Evolutionary conservation across 2,329 filamentous ascomycete genomes (phyloP), one percentile per base, ranked within the genome.

Genomic region (Arthrobotrys iridis): DNA sequence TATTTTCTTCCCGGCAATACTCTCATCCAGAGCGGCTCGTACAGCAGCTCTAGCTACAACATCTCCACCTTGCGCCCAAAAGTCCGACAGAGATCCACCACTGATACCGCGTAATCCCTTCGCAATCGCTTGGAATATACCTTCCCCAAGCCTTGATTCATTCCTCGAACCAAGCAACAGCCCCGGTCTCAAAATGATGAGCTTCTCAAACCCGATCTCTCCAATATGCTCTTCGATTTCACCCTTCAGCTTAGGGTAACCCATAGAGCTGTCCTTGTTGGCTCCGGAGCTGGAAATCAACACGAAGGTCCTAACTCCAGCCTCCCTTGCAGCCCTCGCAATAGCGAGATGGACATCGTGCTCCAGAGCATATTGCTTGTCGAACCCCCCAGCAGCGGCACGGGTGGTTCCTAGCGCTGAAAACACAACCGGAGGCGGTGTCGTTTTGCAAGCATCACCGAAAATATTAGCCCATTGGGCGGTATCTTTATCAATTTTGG

Each of bases 331-430:
- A 0, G 90, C 89, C 75, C 87, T 86, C 2, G 92, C 93, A 22
- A 96, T 85, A 77, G 90, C 89, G 55, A 96, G 82, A 82, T 96
- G 96, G 46, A 97, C 85, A 80, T 95, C 93, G 81, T 93, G 88
- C 83, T 97, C 94, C 77, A 97, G 91, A 80, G 91, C 91, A 84
- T 92, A 91, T 83, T 97, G 94, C 76, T 89, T 88, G 26, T 88
- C 90, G 77, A 96, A 83, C 68, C 90, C 86, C 76, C 93, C 93
- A 0, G 93, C 93, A 10, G 86, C 85, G 0, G 85, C 90, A 55
- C 89, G 88, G 0, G 93, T 97, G 1, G 93, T 97, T 70, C 90
- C 94, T 0, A 97, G 86, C 0, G 88, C 88, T 1, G 91, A 93
- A 83, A 94, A 88, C 83, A 95, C 89, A 77, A 91, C 84, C 0